These are phyloP conservation scores for Thermomucor indicae-seudaticae DNA, from an alignment of 371 early-diverging fungal species.

Conservation along the genomic window DNA sequence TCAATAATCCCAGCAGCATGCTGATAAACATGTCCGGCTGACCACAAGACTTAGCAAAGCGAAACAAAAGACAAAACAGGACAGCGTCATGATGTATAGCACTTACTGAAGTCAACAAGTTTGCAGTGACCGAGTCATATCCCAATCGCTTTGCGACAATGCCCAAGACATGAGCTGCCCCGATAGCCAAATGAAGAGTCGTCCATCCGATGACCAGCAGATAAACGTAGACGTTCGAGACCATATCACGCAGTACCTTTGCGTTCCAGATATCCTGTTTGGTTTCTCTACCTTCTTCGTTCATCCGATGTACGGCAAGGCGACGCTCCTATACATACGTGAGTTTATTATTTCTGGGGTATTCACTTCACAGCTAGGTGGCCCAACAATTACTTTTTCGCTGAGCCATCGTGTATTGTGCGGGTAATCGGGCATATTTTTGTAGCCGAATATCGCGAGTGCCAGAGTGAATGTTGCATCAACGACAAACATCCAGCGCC, in stretches of 20 bases:
- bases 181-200: slow-evolving; percentile 26
- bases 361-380: neutral
- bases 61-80: too few relatives aligned
- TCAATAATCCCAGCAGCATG: too few relatives aligned
- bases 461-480: slow-evolving; percentile 30
- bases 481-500: slow-evolving; percentile 49
- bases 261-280: neutral
- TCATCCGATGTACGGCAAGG: neutral
- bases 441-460: slow-evolving; percentile 25
- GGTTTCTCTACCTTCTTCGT: neutral
- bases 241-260: neutral
- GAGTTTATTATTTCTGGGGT: neutral
- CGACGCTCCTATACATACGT: neutral
- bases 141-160: slow-evolving; percentile 42
- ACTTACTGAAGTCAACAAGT: slow-evolving; percentile 41
- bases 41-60: too few relatives aligned
- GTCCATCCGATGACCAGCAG: slow-evolving; percentile 40
- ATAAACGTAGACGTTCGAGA: slow-evolving; percentile 25
- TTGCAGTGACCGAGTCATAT: slow-evolving; percentile 44
- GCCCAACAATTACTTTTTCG: slow-evolving; percentile 11
- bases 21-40: too few relatives aligned
- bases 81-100: too few relatives aligned
- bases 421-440: slow-evolving; percentile 41
- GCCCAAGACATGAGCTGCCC: slow-evolving; percentile 35
- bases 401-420: slow-evolving; percentile 37